Evolutionary conservation across 2,329 filamentous ascomycete genomes (phyloP), one percentile per base, ranked within the genome.

Genomic region (Aspergillus spinulosporus): DNA sequence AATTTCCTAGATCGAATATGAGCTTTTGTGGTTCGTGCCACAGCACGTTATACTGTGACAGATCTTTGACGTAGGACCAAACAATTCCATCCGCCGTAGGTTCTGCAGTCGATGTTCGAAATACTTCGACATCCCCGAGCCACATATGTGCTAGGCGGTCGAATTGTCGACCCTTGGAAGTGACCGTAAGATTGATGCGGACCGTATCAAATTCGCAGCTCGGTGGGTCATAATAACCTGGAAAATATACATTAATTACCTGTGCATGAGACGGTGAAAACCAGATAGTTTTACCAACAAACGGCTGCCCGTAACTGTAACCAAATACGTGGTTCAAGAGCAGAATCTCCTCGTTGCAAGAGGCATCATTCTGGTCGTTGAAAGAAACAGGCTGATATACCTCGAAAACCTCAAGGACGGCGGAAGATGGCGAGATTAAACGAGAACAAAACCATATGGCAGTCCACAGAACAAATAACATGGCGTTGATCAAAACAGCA

Each of bases 31-130:
- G 80, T 47, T 80, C 64, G 59, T 82, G 84, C 83, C 90, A 92
- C 9, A 94, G 75, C 3, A 83, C 78, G n/a, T 87, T 74, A 68
- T 86, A 92, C 52, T 82, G 80, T 1, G 87, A 89, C 84, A 92
- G 85, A 68, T 95, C 89, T 72, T 93, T 94, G 53, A 86, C 76
- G 67, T 90, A 91, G 1, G 82, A 85, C 88, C 88, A 93, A 44
- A 81, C 76, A 59, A 94, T 92, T 5, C 89, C 90, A 21, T 80
- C 80, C 3, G 75, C 62, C 0, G 85, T 90, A 1, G 90, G 89
- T 74, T 95, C 88, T 3, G 90, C 88, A 1, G 90, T 95, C 4
- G 89, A 92, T 1, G 89, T 92, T 26, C 90, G 81, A 79, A 88
- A 94, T n/a, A 95, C 81, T 69, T 95, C 90, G 7, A 83, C 85